Percentiles rank a stretch among this genome's conserved stretches.
Conservation (phyloP, 768 basidiomycete species). For the Mycena crocata region DNA sequence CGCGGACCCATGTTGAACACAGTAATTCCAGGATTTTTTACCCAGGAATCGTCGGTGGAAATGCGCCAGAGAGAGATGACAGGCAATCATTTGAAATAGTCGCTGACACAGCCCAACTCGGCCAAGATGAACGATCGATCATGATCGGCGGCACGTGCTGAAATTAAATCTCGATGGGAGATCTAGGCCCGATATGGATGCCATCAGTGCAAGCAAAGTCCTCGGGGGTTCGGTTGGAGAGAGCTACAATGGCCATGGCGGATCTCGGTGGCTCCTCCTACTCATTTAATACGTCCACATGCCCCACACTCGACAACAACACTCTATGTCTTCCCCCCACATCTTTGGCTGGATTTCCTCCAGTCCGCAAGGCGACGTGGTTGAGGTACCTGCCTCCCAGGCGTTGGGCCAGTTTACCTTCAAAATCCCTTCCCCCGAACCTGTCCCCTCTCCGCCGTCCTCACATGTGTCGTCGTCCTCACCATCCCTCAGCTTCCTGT, state of each 20-base stretch:
- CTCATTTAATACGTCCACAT: not conserved
- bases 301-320: not conserved
- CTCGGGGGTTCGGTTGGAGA: not conserved
- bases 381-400: slow-evolving; percentile 1
- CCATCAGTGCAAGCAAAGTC: not conserved
- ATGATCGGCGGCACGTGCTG: not conserved
- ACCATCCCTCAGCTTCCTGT: not conserved
- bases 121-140: not conserved
- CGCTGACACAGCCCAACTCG: not conserved
- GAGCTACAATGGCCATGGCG: slow-evolving; percentile 20
- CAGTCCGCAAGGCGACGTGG: slow-evolving; percentile 20
- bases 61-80: not conserved
- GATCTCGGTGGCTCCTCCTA: slow-evolving; percentile 1
- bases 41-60: not conserved
- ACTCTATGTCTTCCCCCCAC: slow-evolving; percentile 17
- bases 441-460: not conserved
- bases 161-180: not conserved
- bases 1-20: no score
- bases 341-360: slow-evolving; percentile 23
- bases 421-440: not conserved
- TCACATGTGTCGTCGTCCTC: not conserved
- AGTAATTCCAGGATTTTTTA: no score
- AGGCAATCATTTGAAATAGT: not conserved
- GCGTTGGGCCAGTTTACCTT: slow-evolving; percentile 17
- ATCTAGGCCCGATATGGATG: not conserved